phyloP scores from a whole-genome alignment of 2,329 filamentous ascomycete species.

The Colletotrichum cuscutae region DNA sequence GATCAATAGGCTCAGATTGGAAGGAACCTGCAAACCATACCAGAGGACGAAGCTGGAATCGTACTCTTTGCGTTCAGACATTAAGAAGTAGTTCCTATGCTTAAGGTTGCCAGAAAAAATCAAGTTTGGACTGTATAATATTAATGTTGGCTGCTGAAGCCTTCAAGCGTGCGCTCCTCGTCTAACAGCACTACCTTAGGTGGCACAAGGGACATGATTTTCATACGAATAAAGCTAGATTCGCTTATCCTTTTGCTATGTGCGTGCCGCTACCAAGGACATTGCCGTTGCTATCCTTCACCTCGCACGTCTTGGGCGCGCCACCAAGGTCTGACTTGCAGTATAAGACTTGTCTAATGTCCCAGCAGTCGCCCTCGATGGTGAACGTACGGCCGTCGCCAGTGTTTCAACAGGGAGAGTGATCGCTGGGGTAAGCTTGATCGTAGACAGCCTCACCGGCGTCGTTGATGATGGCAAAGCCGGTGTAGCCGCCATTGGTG shows the following conservation, averaged over 20 bases:
- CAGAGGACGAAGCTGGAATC: too few species aligned
- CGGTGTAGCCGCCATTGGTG: neutral
- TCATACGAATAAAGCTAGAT: too few species aligned
- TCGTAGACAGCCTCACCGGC: constrained; percentile 15
- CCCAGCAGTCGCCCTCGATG: constrained; percentile 15
- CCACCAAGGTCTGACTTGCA: constrained; percentile 17
- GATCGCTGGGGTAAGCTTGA: neutral
- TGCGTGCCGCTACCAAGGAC: constrained; percentile 5
- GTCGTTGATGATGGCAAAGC: constrained; percentile 18
- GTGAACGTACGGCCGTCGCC: constrained; percentile 19
- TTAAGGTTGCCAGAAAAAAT: too few species aligned
- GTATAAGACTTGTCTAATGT: constrained; percentile 3
- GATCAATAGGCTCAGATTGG: too few species aligned
- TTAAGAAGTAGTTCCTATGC: too few species aligned
- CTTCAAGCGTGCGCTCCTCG: too few species aligned
- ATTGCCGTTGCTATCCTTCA: neutral
- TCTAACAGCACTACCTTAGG: too few species aligned
- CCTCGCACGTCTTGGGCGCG: neutral
- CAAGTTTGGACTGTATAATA: too few species aligned
- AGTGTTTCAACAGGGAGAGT: constrained; percentile 16
- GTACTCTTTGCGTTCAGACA: too few species aligned
- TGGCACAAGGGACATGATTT: too few species aligned
- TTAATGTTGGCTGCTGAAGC: too few species aligned
- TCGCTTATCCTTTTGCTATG: neutral
- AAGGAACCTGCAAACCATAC: too few species aligned